phyloP scores from a whole-genome alignment of 2,329 filamentous ascomycete genomes.

The Xylaria sp. region DNA sequence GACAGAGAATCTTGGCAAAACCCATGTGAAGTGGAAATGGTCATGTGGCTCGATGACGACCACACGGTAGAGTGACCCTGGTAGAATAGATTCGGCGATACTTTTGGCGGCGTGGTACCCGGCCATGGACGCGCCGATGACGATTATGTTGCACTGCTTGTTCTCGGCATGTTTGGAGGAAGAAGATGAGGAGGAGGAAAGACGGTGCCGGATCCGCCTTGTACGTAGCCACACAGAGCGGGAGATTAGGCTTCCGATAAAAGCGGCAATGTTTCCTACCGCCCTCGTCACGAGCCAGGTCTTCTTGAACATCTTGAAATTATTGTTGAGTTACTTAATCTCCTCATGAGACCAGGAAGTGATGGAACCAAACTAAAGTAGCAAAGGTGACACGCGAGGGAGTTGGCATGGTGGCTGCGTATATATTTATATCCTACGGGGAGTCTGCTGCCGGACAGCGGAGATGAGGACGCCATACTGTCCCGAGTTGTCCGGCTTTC shows the following conservation, averaged over 20 bases:
- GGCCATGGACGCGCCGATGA: slow-evolving; percentile 68
- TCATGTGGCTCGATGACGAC: slow-evolving; percentile 68
- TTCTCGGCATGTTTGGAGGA: not conserved
- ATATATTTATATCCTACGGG: slow-evolving; percentile 5
- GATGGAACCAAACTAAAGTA: not conserved
- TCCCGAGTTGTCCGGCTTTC: slow-evolving; percentile 2
- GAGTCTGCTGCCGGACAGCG: not conserved
- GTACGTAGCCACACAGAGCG: slow-evolving; percentile 36
- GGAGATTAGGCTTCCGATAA: slow-evolving; percentile 28
- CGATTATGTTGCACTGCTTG: slow-evolving; percentile 58
- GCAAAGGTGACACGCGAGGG: not conserved
- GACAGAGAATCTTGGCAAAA: slow-evolving; percentile 68
- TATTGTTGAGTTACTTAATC: not conserved
- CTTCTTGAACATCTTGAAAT: slow-evolving; percentile 37
- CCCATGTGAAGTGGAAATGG: slow-evolving; percentile 70
- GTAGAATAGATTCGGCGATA: slow-evolving; percentile 60
- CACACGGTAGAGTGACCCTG: slow-evolving; percentile 58
- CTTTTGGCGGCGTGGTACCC: slow-evolving; percentile 61
- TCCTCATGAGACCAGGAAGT: not conserved
- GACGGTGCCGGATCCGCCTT: slow-evolving; percentile 29
- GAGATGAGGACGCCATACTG: slow-evolving; percentile 12
- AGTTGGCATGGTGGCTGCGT: not conserved
- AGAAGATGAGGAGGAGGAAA: slow-evolving; percentile 33
- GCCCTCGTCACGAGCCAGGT: slow-evolving; percentile 35
- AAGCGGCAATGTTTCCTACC: slow-evolving; percentile 30